phyloP scores from a whole-genome alignment of 129 eudicot species.

The Solidago caesia region DNA sequence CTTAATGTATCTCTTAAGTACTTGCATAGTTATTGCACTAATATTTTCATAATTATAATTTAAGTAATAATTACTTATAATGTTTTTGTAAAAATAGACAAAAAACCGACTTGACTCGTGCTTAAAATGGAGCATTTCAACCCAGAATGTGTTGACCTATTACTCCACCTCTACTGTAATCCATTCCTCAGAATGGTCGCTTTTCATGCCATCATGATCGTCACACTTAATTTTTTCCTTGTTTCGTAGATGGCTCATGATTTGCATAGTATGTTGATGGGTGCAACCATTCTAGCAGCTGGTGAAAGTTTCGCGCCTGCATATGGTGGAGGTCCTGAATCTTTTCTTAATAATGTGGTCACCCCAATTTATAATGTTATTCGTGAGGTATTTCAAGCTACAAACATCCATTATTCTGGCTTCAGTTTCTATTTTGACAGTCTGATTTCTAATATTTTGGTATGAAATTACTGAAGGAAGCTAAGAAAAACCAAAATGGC shows the following conservation, averaged over 20 bases:
- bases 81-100: not conserved
- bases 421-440: not conserved
- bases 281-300: slow-evolving; percentile 64
- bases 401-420: not conserved
- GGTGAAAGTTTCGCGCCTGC: slow-evolving; percentile 77
- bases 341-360: slow-evolving; percentile 69
- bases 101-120: not conserved
- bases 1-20: not conserved
- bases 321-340: slow-evolving; percentile 66
- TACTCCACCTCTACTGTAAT: too few relatives aligned
- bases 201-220: not conserved
- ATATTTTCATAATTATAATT: not conserved
- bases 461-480: slow-evolving; percentile 70
- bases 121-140: not conserved
- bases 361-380: slow-evolving; percentile 76
- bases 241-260: slow-evolving; percentile 83
- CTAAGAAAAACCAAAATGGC: slow-evolving; percentile 77
- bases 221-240: not conserved
- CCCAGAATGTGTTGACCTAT: too few relatives aligned
- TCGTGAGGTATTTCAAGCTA: slow-evolving; percentile 50
- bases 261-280: slow-evolving; percentile 76
- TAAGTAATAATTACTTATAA: not conserved
- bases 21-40: not conserved
- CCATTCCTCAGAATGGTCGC: too few relatives aligned
- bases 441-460: slow-evolving; percentile 32